Percentiles rank a stretch among this genome's conserved stretches.
Evolutionary conservation across 2,329 filamentous ascomycete genomes (phyloP).

Genomic region (Clathrospora elynae): DNA sequence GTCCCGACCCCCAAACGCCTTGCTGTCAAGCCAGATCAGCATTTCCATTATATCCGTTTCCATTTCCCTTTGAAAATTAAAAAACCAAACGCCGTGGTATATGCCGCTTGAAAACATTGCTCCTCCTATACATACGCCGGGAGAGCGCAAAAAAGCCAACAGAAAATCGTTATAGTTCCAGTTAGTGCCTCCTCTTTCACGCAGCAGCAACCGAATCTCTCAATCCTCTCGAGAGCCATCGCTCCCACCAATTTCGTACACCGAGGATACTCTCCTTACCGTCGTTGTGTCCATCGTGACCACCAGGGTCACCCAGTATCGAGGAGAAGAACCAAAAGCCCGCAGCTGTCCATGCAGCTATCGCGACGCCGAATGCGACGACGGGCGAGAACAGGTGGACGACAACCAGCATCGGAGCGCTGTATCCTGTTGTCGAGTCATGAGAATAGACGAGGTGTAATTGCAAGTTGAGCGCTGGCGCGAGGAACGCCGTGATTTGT

Average conservation of each 20-base stretch:
- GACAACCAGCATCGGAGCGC: constrained; percentile 54
- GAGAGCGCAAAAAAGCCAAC: constrained; percentile 6
- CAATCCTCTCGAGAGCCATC: constrained; percentile 56
- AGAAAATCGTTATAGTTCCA: constrained; percentile 4
- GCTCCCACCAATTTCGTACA: constrained; percentile 65
- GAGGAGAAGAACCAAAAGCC: constrained; percentile 67
- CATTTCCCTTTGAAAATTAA: constrained; percentile 7
- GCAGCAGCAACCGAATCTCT: constrained; percentile 20
- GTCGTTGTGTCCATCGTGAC: constrained; percentile 64
- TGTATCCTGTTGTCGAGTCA: constrained; percentile 45
- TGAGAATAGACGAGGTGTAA: constrained; percentile 55
- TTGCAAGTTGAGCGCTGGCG: constrained; percentile 59
- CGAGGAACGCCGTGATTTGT: constrained; percentile 59
- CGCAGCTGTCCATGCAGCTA: constrained; percentile 64
- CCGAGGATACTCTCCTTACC: constrained; percentile 64
- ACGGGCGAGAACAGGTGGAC: constrained; percentile 62
- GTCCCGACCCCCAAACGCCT: constrained; percentile 31
- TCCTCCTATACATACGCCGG: constrained; percentile 13
- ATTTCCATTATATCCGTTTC: constrained; percentile 10
- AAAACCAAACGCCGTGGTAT: constrained; percentile 24
- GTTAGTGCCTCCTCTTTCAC: constrained; percentile 3
- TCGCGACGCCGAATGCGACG: constrained; percentile 60
- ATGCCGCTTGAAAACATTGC: constrained; percentile 30
- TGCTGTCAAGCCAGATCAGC: constrained; percentile 26
- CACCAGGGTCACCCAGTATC: constrained; percentile 66